Evolutionary conservation across 192 early-diverging fungal genomes (phyloP).

Genomic region (Cladochytrium replicatum): DNA sequence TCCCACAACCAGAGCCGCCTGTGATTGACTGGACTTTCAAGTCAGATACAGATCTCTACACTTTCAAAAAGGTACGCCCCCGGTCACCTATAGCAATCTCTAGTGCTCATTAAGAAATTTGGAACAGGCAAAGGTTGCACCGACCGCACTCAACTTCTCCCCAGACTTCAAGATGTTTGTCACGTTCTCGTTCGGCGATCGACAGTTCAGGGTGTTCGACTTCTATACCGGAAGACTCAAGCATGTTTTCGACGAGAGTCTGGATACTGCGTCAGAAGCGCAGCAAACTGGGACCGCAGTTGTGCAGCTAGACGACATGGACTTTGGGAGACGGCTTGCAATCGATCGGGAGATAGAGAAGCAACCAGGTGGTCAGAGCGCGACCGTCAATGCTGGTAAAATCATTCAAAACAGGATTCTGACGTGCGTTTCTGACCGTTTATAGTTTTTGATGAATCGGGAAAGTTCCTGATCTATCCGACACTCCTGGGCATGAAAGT

Average conservation of each 20-base stretch:
- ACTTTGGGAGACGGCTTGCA: slow-evolving; percentile 88
- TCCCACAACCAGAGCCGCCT: slow-evolving; percentile 17
- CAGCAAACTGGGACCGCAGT: slow-evolving; percentile 72
- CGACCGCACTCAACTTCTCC: slow-evolving; percentile 74
- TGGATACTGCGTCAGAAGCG: slow-evolving; percentile 74
- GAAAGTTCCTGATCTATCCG: slow-evolving; percentile 80
- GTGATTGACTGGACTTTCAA: slow-evolving; percentile 71
- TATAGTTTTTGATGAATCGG: slow-evolving; percentile 81
- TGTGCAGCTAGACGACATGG: slow-evolving; percentile 89
- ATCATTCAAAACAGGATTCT: neutral
- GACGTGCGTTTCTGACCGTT: too few relatives aligned
- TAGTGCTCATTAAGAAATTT: neutral
- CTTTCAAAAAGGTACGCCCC: slow-evolving; percentile 76
- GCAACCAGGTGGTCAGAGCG: slow-evolving; percentile 53
- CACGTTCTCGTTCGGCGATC: slow-evolving; percentile 72
- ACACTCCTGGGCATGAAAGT: slow-evolving; percentile 96
- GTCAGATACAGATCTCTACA: slow-evolving; percentile 90
- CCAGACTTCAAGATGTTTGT: slow-evolving; percentile 75
- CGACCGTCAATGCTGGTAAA: slow-evolving; percentile 56
- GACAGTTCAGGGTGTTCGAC: slow-evolving; percentile 76
- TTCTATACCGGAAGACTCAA: slow-evolving; percentile 75
- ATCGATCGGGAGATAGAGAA: slow-evolving; percentile 74
- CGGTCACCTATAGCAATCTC: neutral
- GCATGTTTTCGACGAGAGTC: slow-evolving; percentile 85
- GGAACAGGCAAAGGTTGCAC: slow-evolving; percentile 58